These are phyloP conservation scores for Hemisphaericaspora subhashii DNA, from an alignment of 1,139 yeast genomes.

Conservation along the genomic window DNA sequence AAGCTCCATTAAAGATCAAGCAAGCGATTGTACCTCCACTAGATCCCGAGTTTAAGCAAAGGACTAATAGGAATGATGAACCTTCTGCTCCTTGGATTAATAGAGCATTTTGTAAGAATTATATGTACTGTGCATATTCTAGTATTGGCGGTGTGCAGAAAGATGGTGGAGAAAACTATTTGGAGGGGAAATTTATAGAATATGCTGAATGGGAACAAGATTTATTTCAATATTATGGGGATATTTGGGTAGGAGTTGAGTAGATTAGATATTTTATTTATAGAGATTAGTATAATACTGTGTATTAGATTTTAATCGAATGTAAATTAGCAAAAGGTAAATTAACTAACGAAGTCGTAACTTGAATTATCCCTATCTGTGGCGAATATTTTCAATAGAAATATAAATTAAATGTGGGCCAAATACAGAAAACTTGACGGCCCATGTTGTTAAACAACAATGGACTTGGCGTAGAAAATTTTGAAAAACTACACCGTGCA, in stretches of 20 bases:
- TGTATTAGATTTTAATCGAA: no score
- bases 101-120: slow-evolving; percentile 29
- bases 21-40: slow-evolving; percentile 36
- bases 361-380: no score
- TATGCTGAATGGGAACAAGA: slow-evolving; percentile 23
- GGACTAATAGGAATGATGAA: slow-evolving; percentile 25
- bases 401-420: no score
- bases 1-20: slow-evolving; percentile 22
- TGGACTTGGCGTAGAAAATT: no score
- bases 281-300: background rate
- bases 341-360: no score
- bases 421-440: no score
- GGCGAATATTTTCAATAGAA: no score
- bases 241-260: slow-evolving; percentile 26
- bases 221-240: slow-evolving; percentile 30
- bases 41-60: slow-evolving; percentile 13
- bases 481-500: no score
- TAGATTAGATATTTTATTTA: no score
- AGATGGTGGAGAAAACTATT: slow-evolving; percentile 25
- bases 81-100: slow-evolving; percentile 29
- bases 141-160: slow-evolving; percentile 38
- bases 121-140: slow-evolving; percentile 46
- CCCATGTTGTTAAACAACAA: no score
- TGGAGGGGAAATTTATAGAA: slow-evolving; percentile 23
- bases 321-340: no score